Evolutionary conservation across 1,139 yeast species (phyloP).

Genomic region (Sugiyamaella paludigena): DNA sequence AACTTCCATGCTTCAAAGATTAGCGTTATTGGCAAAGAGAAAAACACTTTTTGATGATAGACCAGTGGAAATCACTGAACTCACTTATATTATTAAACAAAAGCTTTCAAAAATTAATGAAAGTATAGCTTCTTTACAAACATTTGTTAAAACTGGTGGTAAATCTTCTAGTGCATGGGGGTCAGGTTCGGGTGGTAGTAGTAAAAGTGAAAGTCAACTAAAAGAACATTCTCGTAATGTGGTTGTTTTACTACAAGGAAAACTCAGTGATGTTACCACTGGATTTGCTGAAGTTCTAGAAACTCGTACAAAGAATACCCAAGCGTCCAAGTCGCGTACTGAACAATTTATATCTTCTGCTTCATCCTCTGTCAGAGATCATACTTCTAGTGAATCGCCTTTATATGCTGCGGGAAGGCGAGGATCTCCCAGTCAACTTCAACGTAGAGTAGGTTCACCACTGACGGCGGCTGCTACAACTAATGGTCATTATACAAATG

Average conservation of each 20-base stretch:
- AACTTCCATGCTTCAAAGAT: slow-evolving; percentile 76
- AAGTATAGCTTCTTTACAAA: slow-evolving; percentile 64
- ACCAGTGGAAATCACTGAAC: slow-evolving; percentile 89
- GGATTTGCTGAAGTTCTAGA: slow-evolving; percentile 87
- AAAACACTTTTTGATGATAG: slow-evolving; percentile 94
- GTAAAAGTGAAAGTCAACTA: slow-evolving; percentile 56
- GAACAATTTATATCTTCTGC: slow-evolving; percentile 72
- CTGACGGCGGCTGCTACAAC: slow-evolving; percentile 8
- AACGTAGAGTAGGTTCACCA: slow-evolving; percentile 7
- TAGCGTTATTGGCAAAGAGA: slow-evolving; percentile 79
- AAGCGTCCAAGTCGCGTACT: slow-evolving; percentile 75
- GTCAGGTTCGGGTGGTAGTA: slow-evolving; percentile 33
- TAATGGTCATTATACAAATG: not conserved
- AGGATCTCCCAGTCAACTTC: slow-evolving; percentile 1
- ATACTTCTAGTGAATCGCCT: slow-evolving; percentile 26
- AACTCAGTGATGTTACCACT: slow-evolving; percentile 88
- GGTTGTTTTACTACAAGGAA: slow-evolving; percentile 78
- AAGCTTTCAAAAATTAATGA: slow-evolving; percentile 86
- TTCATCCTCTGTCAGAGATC: slow-evolving; percentile 35
- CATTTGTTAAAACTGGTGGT: slow-evolving; percentile 33
- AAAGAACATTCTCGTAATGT: slow-evolving; percentile 80
- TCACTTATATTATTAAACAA: slow-evolving; percentile 90
- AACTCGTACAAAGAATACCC: slow-evolving; percentile 78
- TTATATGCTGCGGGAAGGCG: slow-evolving; percentile 20
- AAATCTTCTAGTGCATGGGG: slow-evolving; percentile 24